Percentiles rank a stretch among this genome's conserved stretches.
Evolutionary conservation across 768 basidiomycete species (phyloP).

Genomic region (Dioszegia hungarica): DNA sequence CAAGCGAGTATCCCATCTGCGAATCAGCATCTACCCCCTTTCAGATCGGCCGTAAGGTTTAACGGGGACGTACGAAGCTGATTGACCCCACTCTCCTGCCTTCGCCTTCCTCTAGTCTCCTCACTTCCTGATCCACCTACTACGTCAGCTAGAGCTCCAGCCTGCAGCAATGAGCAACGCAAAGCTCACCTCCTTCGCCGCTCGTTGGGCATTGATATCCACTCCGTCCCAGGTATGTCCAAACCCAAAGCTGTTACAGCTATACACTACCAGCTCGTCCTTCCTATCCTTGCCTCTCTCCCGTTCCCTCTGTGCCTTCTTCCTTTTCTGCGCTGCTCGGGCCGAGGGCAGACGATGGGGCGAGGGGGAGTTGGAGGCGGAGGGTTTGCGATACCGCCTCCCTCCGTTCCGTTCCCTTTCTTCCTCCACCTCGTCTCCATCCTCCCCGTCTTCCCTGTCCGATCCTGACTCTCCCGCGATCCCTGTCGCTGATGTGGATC

Average conservation of each 20-base stretch:
- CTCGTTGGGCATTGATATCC: slow-evolving; percentile 41
- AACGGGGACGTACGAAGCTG: slow-evolving; percentile 21
- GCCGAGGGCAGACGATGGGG: not conserved
- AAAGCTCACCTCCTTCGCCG: slow-evolving; percentile 27
- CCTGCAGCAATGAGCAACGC: not conserved
- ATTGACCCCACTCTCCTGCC: slow-evolving; percentile 21
- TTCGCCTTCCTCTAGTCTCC: slow-evolving; percentile 26
- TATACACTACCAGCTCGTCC: slow-evolving; percentile 19
- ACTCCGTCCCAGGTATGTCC: slow-evolving; percentile 45
- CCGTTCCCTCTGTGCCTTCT: too few relatives aligned
- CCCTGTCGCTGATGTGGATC: too few relatives aligned
- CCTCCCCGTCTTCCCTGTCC: not conserved
- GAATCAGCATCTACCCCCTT: not conserved
- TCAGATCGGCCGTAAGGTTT: not conserved
- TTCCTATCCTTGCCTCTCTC: not conserved
- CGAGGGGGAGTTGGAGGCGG: not conserved
- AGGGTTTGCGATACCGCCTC: not conserved
- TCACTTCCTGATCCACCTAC: slow-evolving; percentile 33
- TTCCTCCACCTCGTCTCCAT: not conserved
- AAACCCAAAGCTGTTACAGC: slow-evolving; percentile 18
- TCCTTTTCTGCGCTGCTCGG: not conserved
- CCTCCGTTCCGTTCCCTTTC: not conserved
- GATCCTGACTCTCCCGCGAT: too few relatives aligned
- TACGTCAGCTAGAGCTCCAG: not conserved
- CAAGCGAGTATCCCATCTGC: slow-evolving; percentile 44